A percentile compares a stretch with the other conserved stretches of the same genome.
Conservation (phyloP, 1,139 yeast species). For the Yamadazyma sp. region DNA sequence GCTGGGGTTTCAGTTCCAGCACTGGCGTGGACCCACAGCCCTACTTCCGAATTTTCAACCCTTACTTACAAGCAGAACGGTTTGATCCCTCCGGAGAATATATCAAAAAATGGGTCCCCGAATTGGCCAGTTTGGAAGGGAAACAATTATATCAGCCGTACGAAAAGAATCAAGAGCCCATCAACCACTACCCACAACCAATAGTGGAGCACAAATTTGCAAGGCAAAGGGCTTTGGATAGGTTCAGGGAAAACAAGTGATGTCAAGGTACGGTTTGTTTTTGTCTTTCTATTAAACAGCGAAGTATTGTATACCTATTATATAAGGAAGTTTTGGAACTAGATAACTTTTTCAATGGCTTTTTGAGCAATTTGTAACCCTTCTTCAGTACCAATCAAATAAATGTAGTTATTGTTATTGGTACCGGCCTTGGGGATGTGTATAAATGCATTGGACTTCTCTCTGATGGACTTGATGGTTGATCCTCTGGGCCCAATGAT, state of each 20-base stretch:
- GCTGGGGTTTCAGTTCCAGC: conserved; percentile 57
- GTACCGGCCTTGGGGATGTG: conserved; percentile 64
- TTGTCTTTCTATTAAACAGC: too few relatives aligned
- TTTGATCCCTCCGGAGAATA: conserved; percentile 48
- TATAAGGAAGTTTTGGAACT: too few relatives aligned
- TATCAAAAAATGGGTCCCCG: conserved; percentile 53
- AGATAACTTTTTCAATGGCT: conserved; percentile 22
- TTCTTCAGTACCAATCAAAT: conserved; percentile 35
- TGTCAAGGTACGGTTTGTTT: too few relatives aligned
- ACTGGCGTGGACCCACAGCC: conserved; percentile 58
- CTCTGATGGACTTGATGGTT: conserved; percentile 63
- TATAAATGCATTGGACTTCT: conserved; percentile 56
- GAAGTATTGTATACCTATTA: too few relatives aligned
- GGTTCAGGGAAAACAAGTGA: conserved; percentile 34
- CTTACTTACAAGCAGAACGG: conserved; percentile 49
- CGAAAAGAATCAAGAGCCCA: conserved; percentile 19
- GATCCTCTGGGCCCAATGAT: conserved; percentile 80
- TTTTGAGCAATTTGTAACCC: conserved; percentile 29
- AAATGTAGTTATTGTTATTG: conserved; percentile 29
- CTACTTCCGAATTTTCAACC: conserved; percentile 55
- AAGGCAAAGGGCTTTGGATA: conserved; percentile 37
- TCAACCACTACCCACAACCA: conserved; percentile 41
- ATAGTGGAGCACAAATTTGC: conserved; percentile 38
- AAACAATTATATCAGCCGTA: conserved; percentile 40
- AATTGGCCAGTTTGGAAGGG: conserved; percentile 32